Base-by-base conservation (phyloP, 2,329 filamentous ascomycete genomes). In the Huntiella savannae region DNA sequence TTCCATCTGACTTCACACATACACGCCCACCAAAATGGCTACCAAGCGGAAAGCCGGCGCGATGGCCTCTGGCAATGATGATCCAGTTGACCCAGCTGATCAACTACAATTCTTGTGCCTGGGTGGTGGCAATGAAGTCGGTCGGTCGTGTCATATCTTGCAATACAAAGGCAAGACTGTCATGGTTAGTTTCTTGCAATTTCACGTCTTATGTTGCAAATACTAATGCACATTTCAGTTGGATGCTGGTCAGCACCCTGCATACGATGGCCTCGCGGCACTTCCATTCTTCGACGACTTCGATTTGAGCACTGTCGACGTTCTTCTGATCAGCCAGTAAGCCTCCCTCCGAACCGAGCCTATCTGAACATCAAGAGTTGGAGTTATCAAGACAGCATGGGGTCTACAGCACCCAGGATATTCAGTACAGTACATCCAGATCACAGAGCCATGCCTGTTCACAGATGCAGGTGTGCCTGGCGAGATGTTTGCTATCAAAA, bases 151-250 rank as follows among this genome's bases (percentile, higher is more conserved):
- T 62, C 91, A 98, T 60, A 94, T 98, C 55, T 78, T 98, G 50
- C 86, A 96, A 58, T 98, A 98, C 73, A 98, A 96, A 65, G 91
- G 91, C 51, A 98, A 98, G 64, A 96, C 88, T 4, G 85, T 98
- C 54, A 98, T 98, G 91, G 86, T 92, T 67, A 55, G 57, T 45
- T 39, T 40, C 11, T 10, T 28, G 22, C 8, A 10, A 28, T 28
- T 28, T 28, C 22, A 28, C 8, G 22, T 28, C 17, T 33, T 15
- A 33, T 33, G n/a, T n/a, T 6, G 13, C 16, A 35, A 34, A 17
- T 43, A 50, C 57, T 51, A 12, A 43, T 4, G 54, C 48, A 59
- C 37, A 47, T 49, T 41, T 40, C 50, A 93, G 85, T 83, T 98
- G 55, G 91, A 98, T 66, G 91, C 91, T 43, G 91, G 91, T 43